Percentiles rank a stretch among this genome's conserved stretches.
Conservation (phyloP, 2,329 filamentous ascomycete genomes). For the Incumbomyces delicatus region DNA sequence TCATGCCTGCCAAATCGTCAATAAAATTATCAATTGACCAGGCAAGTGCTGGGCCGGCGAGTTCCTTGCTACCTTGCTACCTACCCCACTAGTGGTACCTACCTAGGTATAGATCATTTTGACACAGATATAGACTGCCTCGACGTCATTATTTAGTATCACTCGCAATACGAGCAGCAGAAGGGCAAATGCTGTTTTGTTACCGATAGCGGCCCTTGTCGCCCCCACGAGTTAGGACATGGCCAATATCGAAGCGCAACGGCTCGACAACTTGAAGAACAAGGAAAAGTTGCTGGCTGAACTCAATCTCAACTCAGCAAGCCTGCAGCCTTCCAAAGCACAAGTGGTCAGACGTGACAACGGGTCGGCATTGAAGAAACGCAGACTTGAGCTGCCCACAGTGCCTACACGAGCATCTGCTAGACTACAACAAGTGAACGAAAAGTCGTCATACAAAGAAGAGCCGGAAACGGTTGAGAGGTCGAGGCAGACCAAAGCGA, state of each 20-base stretch:
- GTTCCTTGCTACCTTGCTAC: no score
- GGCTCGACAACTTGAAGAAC: slow-evolving; percentile 40
- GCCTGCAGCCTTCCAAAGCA: slow-evolving; percentile 9
- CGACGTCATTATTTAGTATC: no score
- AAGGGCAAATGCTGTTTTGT: no score
- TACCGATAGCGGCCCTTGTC: no score
- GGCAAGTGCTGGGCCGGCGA: no score
- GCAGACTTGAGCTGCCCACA: slow-evolving; percentile 24
- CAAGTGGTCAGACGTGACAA: slow-evolving; percentile 5
- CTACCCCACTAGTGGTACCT: no score
- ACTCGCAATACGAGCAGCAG: no score
- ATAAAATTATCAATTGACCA: no score
- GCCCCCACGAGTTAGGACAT: slow-evolving; percentile 18
- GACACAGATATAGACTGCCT: no score
- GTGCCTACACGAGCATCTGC: slow-evolving; percentile 38
- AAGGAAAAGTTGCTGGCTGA: slow-evolving; percentile 41
- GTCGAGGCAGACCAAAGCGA: background rate
- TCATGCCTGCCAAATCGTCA: no score
- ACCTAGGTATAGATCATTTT: no score
- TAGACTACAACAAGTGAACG: slow-evolving; percentile 34
- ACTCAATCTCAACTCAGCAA: slow-evolving; percentile 33
- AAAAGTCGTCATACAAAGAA: slow-evolving; percentile 31
- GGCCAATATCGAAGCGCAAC: slow-evolving; percentile 37
- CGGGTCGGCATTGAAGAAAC: slow-evolving; percentile 29
- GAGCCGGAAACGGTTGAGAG: slow-evolving; percentile 18